phyloP scores from a whole-genome alignment of 306 rosid species.

The Quercus gilva region DNA sequence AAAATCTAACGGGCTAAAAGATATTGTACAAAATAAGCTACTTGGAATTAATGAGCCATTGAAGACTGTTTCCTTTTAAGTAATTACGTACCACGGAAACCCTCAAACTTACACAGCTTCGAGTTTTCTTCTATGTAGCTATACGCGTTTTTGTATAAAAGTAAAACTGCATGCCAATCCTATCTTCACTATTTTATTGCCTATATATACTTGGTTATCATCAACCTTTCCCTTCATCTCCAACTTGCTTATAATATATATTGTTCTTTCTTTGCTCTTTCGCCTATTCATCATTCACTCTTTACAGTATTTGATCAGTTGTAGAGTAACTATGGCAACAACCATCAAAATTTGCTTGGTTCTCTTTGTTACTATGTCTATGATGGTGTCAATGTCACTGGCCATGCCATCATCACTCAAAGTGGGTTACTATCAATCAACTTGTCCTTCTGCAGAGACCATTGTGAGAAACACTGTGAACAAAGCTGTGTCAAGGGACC shows the following conservation, averaged over 20 bases:
- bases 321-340: too few relatives aligned
- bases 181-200: neutral
- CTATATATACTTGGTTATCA: neutral
- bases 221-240: neutral
- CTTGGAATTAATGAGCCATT: too few relatives aligned
- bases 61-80: neutral
- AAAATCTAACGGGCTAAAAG: too few relatives aligned
- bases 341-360: neutral
- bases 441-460: conserved; percentile 34
- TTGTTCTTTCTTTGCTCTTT: too few relatives aligned
- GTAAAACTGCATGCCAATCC: neutral
- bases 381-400: neutral
- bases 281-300: neutral
- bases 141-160: neutral
- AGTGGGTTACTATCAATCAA: conserved; percentile 24
- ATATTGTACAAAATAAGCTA: too few relatives aligned
- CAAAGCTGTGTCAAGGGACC: conserved; percentile 30
- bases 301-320: neutral
- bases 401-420: conserved; percentile 10
- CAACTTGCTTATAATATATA: neutral
- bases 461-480: conserved; percentile 27
- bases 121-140: neutral
- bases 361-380: neutral
- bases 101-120: conserved; percentile 20
- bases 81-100: neutral